Evolutionary conservation across 2,329 filamentous ascomycete genomes (phyloP).

Genomic region (Escovopsis sp.): DNA sequence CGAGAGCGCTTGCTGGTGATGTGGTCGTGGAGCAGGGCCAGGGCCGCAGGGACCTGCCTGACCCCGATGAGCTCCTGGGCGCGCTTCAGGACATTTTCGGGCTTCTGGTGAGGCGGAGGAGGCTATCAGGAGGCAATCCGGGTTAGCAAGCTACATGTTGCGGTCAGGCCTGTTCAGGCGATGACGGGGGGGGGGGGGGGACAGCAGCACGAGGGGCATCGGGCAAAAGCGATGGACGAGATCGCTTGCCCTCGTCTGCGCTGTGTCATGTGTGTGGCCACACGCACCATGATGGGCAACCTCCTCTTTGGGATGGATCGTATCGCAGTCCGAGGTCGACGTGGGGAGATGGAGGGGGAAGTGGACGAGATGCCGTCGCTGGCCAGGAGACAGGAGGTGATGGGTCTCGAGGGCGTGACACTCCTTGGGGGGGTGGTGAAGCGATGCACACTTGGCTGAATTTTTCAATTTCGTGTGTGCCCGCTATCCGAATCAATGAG

Average conservation of each 20-base stretch:
- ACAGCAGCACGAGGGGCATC: background rate
- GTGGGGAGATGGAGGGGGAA: slow-evolving; percentile 13
- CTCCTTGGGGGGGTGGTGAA: slow-evolving; percentile 23
- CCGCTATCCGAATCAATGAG: slow-evolving; percentile 27
- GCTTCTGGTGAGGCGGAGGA: slow-evolving; percentile 91
- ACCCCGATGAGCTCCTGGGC: slow-evolving; percentile 98
- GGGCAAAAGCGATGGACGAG: background rate
- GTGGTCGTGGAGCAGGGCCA: slow-evolving; percentile 96
- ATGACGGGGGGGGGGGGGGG: too few relatives aligned
- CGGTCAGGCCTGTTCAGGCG: too few relatives aligned
- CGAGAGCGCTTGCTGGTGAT: slow-evolving; percentile 96
- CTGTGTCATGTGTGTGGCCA: background rate
- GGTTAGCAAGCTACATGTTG: slow-evolving; percentile 15
- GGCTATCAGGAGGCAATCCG: slow-evolving; percentile 39
- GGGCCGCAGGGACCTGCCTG: slow-evolving; percentile 77
- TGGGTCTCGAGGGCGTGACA: slow-evolving; percentile 23
- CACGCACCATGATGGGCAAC: slow-evolving; percentile 36
- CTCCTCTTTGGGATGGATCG: slow-evolving; percentile 28
- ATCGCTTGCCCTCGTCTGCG: slow-evolving; percentile 6
- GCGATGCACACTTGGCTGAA: slow-evolving; percentile 20
- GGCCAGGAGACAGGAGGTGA: slow-evolving; percentile 20
- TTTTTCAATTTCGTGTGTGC: slow-evolving; percentile 33
- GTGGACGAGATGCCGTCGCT: slow-evolving; percentile 22
- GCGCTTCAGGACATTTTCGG: slow-evolving; percentile 97
- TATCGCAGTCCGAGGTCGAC: slow-evolving; percentile 19